phyloP scores from a whole-genome alignment of 1,284 basidiomycete species.

The Sporisorium sorghi region DNA sequence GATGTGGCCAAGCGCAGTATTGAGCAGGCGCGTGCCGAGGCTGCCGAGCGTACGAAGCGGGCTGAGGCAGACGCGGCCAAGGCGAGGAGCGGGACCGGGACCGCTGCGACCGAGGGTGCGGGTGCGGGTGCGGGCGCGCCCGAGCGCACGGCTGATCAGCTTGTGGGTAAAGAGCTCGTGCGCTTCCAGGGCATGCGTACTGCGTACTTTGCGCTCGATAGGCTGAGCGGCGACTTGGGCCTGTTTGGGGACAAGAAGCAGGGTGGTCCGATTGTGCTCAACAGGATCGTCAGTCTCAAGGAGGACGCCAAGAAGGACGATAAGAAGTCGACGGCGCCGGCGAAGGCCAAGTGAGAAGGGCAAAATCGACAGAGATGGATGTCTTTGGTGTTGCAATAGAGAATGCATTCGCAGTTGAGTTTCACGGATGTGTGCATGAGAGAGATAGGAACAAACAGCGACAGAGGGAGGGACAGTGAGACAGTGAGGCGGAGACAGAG shows the following conservation, averaged over 20 bases:
- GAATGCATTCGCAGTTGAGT: not conserved
- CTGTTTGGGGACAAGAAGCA: constrained; percentile 71
- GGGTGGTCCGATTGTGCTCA: constrained; percentile 85
- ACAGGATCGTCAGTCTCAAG: constrained; percentile 93
- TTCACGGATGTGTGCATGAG: not conserved
- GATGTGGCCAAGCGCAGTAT: constrained; percentile 80
- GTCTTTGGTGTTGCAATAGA: not conserved
- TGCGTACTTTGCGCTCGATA: constrained; percentile 94
- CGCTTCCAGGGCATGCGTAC: constrained; percentile 96
- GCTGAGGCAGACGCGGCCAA: constrained; percentile 69
- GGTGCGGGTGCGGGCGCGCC: constrained; percentile 55
- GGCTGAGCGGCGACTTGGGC: constrained; percentile 72
- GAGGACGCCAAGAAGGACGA: constrained; percentile 75
- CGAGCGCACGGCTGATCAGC: constrained; percentile 76
- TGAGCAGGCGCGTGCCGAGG: constrained; percentile 77
- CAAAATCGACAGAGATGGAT: too few relatives aligned
- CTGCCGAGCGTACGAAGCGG: constrained; percentile 73
- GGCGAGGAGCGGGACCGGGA: constrained; percentile 35
- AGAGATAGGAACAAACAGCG: not conserved
- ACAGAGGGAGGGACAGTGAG: too few relatives aligned
- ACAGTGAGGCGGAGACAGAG: too few relatives aligned
- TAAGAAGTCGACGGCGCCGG: constrained; percentile 15
- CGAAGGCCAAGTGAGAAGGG: constrained; percentile 30
- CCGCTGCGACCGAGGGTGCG: constrained; percentile 13
- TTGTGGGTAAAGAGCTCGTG: constrained; percentile 91